Evolutionary conservation across 139 green algal genomes (phyloP).

Genomic region (Limnomonas spitsbergensis): DNA sequence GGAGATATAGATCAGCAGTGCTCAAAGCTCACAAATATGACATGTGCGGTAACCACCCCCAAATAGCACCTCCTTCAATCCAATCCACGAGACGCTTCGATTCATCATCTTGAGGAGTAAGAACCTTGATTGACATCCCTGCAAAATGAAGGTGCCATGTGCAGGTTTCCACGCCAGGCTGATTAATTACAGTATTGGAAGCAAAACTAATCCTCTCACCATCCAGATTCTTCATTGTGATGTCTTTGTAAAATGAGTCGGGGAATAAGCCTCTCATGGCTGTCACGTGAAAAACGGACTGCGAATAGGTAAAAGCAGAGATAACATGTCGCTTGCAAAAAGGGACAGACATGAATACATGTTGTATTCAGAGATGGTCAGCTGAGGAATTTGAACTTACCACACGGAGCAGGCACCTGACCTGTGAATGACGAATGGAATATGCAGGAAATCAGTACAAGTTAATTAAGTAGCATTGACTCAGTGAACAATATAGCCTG

Average conservation of each 20-base stretch:
- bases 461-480: background rate
- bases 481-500: too few species aligned
- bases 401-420: conserved; percentile 49
- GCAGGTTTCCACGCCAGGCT: background rate
- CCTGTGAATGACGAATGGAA: conserved; percentile 16
- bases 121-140: conserved; percentile 71
- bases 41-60: too few species aligned
- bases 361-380: background rate
- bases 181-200: background rate
- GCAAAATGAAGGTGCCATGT: conserved; percentile 10
- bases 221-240: conserved; percentile 64
- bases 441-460: background rate
- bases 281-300: conserved; percentile 62
- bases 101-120: conserved; percentile 47
- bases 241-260: conserved; percentile 50
- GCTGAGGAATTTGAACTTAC: background rate
- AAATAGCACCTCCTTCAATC: conserved; percentile 59
- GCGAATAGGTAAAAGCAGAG: background rate
- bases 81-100: conserved; percentile 58
- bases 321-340: background rate
- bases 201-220: conserved; percentile 30
- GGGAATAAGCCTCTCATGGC: conserved; percentile 69
- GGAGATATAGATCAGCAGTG: too few species aligned
- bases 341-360: too few species aligned
- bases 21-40: too few species aligned